Conservation (phyloP, 2,329 filamentous ascomycete genomes). For the Arthrobotrys musiformis region DNA sequence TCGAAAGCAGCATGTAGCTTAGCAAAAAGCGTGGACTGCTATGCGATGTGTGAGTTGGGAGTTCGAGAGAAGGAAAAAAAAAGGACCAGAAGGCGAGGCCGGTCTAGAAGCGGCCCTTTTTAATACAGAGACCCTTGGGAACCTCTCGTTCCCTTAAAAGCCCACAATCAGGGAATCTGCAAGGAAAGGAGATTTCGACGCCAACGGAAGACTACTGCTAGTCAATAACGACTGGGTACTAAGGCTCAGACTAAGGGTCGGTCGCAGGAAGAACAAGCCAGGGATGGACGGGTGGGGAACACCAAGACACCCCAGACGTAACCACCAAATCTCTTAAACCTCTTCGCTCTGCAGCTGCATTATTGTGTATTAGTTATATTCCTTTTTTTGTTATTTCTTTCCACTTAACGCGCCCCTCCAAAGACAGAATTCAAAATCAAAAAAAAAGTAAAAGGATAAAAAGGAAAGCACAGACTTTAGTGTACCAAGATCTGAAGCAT, state of each 20-base stretch:
- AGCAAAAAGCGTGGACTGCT: background rate
- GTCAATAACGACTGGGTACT: too few relatives aligned
- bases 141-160: slow-evolving; percentile 9
- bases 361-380: background rate
- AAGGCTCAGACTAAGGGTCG: too few relatives aligned
- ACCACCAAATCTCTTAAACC: slow-evolving; percentile 7
- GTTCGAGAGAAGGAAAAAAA: slow-evolving; percentile 6
- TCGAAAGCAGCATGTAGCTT: too few relatives aligned
- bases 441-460: background rate
- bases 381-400: background rate
- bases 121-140: slow-evolving; percentile 39
- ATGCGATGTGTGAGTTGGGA: slow-evolving; percentile 34
- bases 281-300: slow-evolving; percentile 41
- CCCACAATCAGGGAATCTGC: slow-evolving; percentile 38
- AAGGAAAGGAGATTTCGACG: slow-evolving; percentile 56
- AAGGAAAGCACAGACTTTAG: background rate
- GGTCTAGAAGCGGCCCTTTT: slow-evolving; percentile 56
- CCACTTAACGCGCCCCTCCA: background rate
- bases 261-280: slow-evolving; percentile 17
- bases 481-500: slow-evolving; percentile 16
- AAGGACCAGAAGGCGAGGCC: slow-evolving; percentile 49
- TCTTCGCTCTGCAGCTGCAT: too few relatives aligned
- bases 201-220: slow-evolving; percentile 36
- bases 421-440: background rate
- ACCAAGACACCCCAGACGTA: slow-evolving; percentile 29